Base-by-base conservation (phyloP, 2,329 filamentous ascomycete species). In the Hirsutella thompsonii region DNA sequence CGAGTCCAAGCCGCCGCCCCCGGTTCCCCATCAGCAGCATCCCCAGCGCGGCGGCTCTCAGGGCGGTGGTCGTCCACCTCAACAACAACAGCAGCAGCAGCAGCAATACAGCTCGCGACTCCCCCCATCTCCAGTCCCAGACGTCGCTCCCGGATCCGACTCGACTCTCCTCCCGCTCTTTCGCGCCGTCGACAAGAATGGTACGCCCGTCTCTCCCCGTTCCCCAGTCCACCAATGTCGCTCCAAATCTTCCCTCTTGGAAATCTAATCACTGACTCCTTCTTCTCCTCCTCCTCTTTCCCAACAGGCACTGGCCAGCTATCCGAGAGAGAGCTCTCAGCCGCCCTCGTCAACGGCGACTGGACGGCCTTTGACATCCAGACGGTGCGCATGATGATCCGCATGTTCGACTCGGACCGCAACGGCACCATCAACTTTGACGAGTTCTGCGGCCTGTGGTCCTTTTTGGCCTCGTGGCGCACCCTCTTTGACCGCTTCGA, bases 361-460 rank as follows among this genome's bases (percentile, higher is more conserved):
- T 95, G 86, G 77, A 86, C 86, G 2, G 77, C 87, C 4, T 98
- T 98, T 60, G 89, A 98, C 62, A 74, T 80, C 4, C 84, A 94
- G 53, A 98, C 92, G 1, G 89, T 96, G 49, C 83, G 83, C 55
- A 94, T 96, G 86, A 95, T 98, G 89, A 95, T 98, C 51, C 83
- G 89, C 57, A 96, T 98, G 92, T 98, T 98, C 64, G 90, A 96
- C 65, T 85, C 83, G 44, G 85, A 95, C 63, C 82, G 85, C 52
- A 83, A 76, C 46, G 88, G 89, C 39, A 84, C 83, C 13, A 93
- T 98, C 59, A 88, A 83, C 46, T 96, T 94, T 60, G 81, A 92
- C 49, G 92, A 96, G 63, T 98, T 98, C 62, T 93, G 89, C 57
- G 90, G 87, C 16, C 71, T 98, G 19, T 98, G 92, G 92, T 86